Evolutionary conservation across 495 filamentous ascomycete genomes (phyloP).

Genomic region (Glutinoglossum americanum): DNA sequence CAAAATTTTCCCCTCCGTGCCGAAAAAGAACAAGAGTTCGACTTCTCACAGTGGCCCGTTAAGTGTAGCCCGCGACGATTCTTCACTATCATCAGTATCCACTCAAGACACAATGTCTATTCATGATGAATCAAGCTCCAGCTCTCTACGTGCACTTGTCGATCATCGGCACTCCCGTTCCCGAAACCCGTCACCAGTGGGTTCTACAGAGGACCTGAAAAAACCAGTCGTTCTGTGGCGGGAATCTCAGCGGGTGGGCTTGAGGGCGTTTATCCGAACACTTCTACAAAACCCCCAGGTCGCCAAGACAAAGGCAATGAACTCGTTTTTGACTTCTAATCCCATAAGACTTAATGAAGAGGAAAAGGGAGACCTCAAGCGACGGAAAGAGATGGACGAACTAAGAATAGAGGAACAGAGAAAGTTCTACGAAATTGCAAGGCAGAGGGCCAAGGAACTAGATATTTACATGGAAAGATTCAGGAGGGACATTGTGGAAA

Average conservation of each 20-base stretch:
- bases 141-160: constrained; percentile 18
- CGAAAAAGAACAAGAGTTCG: constrained; percentile 71
- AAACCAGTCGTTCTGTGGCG: constrained; percentile 41
- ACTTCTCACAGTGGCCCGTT: constrained; percentile 33
- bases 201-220: constrained; percentile 20
- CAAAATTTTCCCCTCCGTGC: constrained; percentile 68
- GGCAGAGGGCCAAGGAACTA: constrained; percentile 71
- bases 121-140: constrained; percentile 9
- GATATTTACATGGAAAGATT: constrained; percentile 96
- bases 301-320: constrained; percentile 57
- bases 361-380: constrained; percentile 56
- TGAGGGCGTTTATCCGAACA: constrained; percentile 71
- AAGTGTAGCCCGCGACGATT: constrained; percentile 29
- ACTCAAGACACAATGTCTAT: constrained; percentile 26
- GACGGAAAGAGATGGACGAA: constrained; percentile 66
- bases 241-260: constrained; percentile 77
- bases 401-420: constrained; percentile 79
- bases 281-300: constrained; percentile 68
- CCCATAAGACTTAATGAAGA: constrained; percentile 57
- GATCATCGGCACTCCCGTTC: constrained; percentile 11
- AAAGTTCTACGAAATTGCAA: constrained; percentile 84
- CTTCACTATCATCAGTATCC: constrained; percentile 58
- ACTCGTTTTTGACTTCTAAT: constrained; percentile 52
- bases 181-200: constrained; percentile 17
- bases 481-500: constrained; percentile 50